These are phyloP conservation scores for Diaporthe ampelina DNA, from an alignment of 2,329 filamentous ascomycete genomes.

Conservation along the genomic window DNA sequence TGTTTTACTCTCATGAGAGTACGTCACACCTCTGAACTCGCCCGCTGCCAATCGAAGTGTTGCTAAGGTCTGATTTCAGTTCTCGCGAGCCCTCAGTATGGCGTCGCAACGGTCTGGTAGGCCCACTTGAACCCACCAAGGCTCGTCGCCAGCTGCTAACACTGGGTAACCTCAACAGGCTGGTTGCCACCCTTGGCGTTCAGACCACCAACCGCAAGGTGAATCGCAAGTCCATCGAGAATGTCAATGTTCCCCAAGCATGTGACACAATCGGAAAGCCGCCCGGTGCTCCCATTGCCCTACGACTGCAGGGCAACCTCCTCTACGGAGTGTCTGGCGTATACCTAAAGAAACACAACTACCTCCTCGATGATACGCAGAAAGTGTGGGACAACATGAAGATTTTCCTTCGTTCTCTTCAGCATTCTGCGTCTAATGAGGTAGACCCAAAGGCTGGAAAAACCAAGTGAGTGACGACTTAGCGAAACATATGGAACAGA, in stretches of 20 bases:
- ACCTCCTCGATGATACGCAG: constrained; percentile 85
- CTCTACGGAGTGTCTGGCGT: constrained; percentile 89
- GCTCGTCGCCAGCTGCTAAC: constrained; percentile 10
- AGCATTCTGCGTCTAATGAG: constrained; percentile 59
- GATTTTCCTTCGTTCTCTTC: constrained; percentile 71
- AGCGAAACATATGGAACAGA: too few species aligned
- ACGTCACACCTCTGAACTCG: constrained; percentile 52
- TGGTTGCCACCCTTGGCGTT: constrained; percentile 88
- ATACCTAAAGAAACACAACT: constrained; percentile 88
- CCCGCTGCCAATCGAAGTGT: constrained; percentile 39
- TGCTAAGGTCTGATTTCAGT: constrained; percentile 61
- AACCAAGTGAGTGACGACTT: constrained; percentile 70
- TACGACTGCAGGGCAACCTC: constrained; percentile 90
- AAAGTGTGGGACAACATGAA: constrained; percentile 81
- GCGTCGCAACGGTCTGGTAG: constrained; percentile 95
- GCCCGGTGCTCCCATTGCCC: constrained; percentile 84
- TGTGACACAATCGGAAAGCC: constrained; percentile 88
- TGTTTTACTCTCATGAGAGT: constrained; percentile 99
- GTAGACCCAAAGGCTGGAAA: constrained; percentile 80
- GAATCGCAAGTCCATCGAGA: constrained; percentile 87
- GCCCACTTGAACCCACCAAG: constrained; percentile 44
- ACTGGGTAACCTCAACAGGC: constrained; percentile 67
- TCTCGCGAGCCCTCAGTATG: constrained; percentile 87
- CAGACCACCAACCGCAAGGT: constrained; percentile 80
- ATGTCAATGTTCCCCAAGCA: constrained; percentile 88